These are phyloP conservation scores for Zygosaccharomyces lentus DNA, from an alignment of 805 yeast genomes.

Conservation along the genomic window DNA sequence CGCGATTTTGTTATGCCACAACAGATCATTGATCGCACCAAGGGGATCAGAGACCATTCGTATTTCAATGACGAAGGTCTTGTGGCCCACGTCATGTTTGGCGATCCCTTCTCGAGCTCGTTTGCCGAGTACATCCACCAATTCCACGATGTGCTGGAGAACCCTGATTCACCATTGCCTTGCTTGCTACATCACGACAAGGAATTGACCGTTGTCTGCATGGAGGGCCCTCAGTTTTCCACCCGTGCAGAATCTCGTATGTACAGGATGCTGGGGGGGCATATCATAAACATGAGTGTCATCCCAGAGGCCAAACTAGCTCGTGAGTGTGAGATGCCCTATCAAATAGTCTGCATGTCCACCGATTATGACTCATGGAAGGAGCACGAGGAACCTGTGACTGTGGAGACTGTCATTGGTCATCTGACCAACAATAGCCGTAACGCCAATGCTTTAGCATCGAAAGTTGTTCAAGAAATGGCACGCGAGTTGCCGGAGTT, in stretches of 20 bases:
- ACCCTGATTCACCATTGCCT: conserved; percentile 45
- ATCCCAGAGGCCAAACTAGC: conserved; percentile 97
- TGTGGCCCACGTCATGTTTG: conserved; percentile 96
- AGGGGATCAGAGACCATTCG: conserved; percentile 86
- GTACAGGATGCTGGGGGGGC: conserved; percentile 85
- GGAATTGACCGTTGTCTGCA: conserved; percentile 84
- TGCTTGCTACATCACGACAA: conserved; percentile 68
- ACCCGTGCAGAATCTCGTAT: conserved; percentile 93
- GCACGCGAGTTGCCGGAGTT: conserved; percentile 52
- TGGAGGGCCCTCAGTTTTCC: conserved; percentile 99
- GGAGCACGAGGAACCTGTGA: conserved; percentile 90
- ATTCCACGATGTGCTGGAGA: conserved; percentile 52
- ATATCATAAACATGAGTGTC: conserved; percentile 94
- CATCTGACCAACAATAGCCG: conserved; percentile 81
- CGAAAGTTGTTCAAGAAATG: conserved; percentile 59
- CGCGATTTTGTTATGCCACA: conserved; percentile 96
- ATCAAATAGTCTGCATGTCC: conserved; percentile 98
- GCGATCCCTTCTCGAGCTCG: conserved; percentile 87
- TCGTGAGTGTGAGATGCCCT: conserved; percentile 92
- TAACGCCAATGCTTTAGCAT: conserved; percentile 79
- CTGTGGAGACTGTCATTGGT: conserved; percentile 95
- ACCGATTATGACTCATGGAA: conserved; percentile 99
- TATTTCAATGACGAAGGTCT: conserved; percentile 83
- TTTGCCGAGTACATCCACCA: conserved; percentile 64
- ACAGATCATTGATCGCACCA: conserved; percentile 94